Base-by-base conservation (phyloP, 2,329 filamentous ascomycete genomes). In the Botrytis medusae region DNA sequence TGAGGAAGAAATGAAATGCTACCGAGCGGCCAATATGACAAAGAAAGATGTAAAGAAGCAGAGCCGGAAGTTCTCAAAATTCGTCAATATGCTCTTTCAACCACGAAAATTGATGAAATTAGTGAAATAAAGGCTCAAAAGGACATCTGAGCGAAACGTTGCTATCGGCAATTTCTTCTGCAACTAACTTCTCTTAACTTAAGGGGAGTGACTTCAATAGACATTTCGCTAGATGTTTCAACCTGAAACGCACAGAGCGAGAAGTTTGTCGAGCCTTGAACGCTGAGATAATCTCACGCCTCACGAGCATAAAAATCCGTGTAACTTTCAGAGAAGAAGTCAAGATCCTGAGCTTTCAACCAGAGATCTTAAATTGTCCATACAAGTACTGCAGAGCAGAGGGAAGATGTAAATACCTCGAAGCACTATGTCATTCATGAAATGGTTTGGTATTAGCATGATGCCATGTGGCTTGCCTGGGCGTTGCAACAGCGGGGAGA, bases 61-160 rank as follows among this genome's bases (percentile, higher is more conserved):
- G 9, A 60, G 32, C 57, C 20, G 9, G 8, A 1, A 34, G 1
- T 34, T 60, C 1, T 9, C 20, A 37, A 9, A 25, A 37, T 20
- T 22, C 5, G 57, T 20, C 16, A 34, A 37, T 12, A 25, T 10
- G 29, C 5, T 0, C 32, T 12, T 2, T 37, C 1, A 7, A 0
- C 6, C 29, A 25, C 2, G 20, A 34, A 12, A 1, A 22, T 0
- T 1, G 29, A 12, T 60, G 57, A 22, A 3, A 25, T 1, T 3
- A 32, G 29, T 60, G 57, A 2, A 32, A 32, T 0, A 25, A 37
- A 37, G 32, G 57, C 57, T 60, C 32, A 0, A 9, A 60, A 32
- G 32, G 32, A 37, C 57, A 10, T 60, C 32, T 37, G 32, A 60
- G 20, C 57, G 57, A 60, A 37, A 25, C 9, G 2, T 60, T 14